Base-by-base conservation (phyloP, 768 basidiomycete species). In the Termitomyces sp. region DNA sequence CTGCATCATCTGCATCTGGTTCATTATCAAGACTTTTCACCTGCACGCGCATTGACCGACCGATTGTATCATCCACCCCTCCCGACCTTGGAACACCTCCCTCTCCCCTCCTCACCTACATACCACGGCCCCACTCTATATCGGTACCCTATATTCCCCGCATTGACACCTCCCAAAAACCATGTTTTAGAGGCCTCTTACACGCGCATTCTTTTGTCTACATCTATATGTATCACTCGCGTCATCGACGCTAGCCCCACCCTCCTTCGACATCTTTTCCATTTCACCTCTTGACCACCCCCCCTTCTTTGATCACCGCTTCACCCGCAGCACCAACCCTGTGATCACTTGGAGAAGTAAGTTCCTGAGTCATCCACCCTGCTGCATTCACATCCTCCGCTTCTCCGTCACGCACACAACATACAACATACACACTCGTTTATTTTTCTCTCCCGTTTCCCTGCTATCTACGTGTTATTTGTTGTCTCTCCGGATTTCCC, bases 381-480 rank as follows among this genome's bases (percentile, higher is more conserved):
- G 32, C 18, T 46, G 10, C 46, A 35, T n/a, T 7, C 41, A 26
- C 54, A 51, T 28, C 48, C 47, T 35, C 50, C 50, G 18, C 18
- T 41, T n/a, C 41, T 20, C 23, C 38, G n/a, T 47, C 52, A 35
- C 50, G 40, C 61, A 56, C 60, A 62, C 16, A 41, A 38, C 13
- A 41, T 23, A 41, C 62, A 30, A 32, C 32, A 32, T 32, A 32
- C 32, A 57, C 51, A 57, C 51, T 64, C 60, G 53, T 61, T 63
- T 28, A 59, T 55, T 63, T 56, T 59, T 62, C 40, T 58, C 41
- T 64, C 59, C 52, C 50, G 23, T 48, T 23, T 60, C 63, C 51
- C 49, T 56, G 62, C 60, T 70, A 71, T 74, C 71, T 74, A 71
- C 66, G 70, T 72, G 71, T 71, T 72, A 68, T 67, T 64, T 67